Base-by-base conservation (phyloP, 371 early-diverging fungal species). In the Mucor lusitanicus region DNA sequence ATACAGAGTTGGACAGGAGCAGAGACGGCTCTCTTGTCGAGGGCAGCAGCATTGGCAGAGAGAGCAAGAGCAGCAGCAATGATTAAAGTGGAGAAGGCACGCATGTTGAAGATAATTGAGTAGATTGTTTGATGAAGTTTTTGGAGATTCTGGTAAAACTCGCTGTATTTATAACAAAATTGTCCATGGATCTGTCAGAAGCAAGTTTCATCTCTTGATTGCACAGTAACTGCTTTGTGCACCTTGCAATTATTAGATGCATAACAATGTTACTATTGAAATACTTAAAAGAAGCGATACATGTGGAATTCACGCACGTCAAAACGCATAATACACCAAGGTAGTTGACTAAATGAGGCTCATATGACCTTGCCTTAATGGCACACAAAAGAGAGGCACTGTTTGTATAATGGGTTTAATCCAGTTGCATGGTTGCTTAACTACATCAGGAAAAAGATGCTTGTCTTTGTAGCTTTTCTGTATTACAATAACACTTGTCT, bases 41-140 rank as follows among this genome's bases (percentile, higher is more conserved):
- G 17, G n/a, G 56, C 23, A 30, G 73, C 73, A 66, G 70, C 73
- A 55, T 69, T 65, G 48, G 58, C 70, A 65, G 65, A 54, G 32
- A 65, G 58, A 50, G 66, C 65, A 46, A 68, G 28, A 35, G 61
- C 65, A 53, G 61, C 53, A 48, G 69, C 58, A 62, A 61, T 62
- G 25, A 60, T 53, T 59, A 73, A 27, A 54, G 55, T 39, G 25
- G 59, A 48, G 46, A 65, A 48, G 50, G 30, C 27, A 59, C 73
- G 73, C 73, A 73, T 73, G 27, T 33, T 48, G 35, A 44, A 32
- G 25, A 27, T 61, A 19, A 33, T 61, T 33, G n/a, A 25, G 19
- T 21, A 32, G 35, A 61, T 61, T 48, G 21, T 33, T 61, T 61
- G 60, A 60, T 61, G 61, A 61, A 6, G 35, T 35, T 21, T 46